Evolutionary conservation across 2,329 filamentous ascomycete species (phyloP).

Genomic region (Sclerotinia sclerotiorum): DNA sequence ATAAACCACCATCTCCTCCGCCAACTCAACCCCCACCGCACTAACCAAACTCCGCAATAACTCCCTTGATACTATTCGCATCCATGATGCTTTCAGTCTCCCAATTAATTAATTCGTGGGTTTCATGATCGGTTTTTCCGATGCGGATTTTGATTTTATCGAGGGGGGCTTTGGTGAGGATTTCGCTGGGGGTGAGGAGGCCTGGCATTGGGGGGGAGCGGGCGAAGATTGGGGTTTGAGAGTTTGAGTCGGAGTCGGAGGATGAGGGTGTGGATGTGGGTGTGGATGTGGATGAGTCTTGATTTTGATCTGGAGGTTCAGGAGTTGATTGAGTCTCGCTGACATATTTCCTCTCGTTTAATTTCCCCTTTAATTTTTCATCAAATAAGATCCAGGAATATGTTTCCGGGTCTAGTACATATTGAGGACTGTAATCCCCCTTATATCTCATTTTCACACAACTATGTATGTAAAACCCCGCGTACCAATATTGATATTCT

Average conservation of each 20-base stretch:
- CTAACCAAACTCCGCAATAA: conserved; percentile 69
- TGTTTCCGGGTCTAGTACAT: conserved; percentile 68
- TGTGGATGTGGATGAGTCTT: conserved; percentile 21
- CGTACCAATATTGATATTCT: conserved; percentile 78
- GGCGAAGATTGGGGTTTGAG: conserved; percentile 52
- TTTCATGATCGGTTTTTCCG: conserved; percentile 38
- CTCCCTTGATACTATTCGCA: conserved; percentile 55
- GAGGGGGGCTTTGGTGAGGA: conserved; percentile 54
- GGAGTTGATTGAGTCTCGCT: conserved; percentile 18
- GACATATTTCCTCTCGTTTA: conserved; percentile 37
- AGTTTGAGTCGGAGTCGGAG: conserved; percentile 26
- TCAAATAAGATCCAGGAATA: conserved; percentile 60
- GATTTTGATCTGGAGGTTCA: not conserved
- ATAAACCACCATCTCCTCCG: conserved; percentile 33
- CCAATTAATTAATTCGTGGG: conserved; percentile 53
- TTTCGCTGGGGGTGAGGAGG: conserved; percentile 54
- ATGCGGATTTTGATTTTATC: conserved; percentile 56
- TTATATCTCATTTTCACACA: conserved; percentile 87
- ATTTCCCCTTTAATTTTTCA: conserved; percentile 53
- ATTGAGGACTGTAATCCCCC: conserved; percentile 73
- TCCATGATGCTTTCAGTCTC: conserved; percentile 52
- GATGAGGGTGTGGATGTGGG: not conserved
- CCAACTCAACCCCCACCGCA: conserved; percentile 60
- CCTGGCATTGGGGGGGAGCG: conserved; percentile 60
- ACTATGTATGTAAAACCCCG: conserved; percentile 77